Conservation (phyloP, 2,329 filamentous ascomycete genomes). For the Ceratocystis papillata region DNA sequence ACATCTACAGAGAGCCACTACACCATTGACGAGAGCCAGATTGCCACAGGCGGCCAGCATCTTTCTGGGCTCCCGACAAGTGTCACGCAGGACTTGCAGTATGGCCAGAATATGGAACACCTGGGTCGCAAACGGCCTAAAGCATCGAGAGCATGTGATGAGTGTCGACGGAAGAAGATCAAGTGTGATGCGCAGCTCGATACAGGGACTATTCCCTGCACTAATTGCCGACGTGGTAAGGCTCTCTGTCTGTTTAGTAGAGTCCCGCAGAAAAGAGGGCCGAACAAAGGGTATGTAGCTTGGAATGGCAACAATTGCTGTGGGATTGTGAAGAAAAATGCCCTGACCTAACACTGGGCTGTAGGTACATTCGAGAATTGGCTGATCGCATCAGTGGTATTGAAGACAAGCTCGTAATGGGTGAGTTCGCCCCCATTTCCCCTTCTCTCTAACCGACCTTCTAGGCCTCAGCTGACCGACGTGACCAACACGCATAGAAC, state of each 20-base stretch:
- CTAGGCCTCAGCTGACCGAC: not conserved
- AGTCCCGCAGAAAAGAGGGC: constrained; percentile 77
- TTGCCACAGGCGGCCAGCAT: constrained; percentile 14
- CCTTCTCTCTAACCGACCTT: too few species aligned
- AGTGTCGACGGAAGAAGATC: constrained; percentile 81
- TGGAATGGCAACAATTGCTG: constrained; percentile 24
- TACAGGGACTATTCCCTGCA: constrained; percentile 61
- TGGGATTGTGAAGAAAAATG: constrained; percentile 15
- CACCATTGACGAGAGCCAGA: constrained; percentile 23
- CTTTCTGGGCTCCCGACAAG: constrained; percentile 10
- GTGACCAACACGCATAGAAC: constrained; percentile 9
- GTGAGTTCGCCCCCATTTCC: constrained; percentile 6
- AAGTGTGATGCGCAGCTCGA: constrained; percentile 76
- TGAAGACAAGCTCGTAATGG: constrained; percentile 59
- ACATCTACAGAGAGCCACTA: not conserved
- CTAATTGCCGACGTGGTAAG: constrained; percentile 67
- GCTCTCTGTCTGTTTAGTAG: constrained; percentile 75
- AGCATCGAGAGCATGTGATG: constrained; percentile 79
- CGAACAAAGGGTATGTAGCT: constrained; percentile 75
- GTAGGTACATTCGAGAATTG: constrained; percentile 83
- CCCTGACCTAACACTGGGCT: constrained; percentile 24
- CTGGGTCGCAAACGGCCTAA: constrained; percentile 70
- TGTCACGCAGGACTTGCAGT: constrained; percentile 26
- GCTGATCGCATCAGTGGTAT: constrained; percentile 74
- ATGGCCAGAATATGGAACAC: constrained; percentile 26